Percentiles rank a stretch among this genome's conserved stretches.
These are phyloP conservation scores for peach (Prunus persica) DNA, from an alignment of 306 rosid species.

Conservation along the genomic window DNA sequence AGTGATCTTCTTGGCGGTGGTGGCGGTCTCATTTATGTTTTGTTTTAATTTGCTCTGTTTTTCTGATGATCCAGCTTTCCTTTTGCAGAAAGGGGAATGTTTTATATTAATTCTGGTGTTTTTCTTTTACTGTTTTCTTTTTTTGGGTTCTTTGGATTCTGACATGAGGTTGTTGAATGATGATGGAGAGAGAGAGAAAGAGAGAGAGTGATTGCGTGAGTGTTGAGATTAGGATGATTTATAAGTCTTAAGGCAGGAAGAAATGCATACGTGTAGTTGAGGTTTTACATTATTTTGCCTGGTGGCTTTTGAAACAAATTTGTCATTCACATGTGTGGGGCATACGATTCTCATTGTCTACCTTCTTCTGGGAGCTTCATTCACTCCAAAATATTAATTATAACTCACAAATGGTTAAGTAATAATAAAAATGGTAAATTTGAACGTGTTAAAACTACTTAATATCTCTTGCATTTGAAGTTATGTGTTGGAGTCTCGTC, in stretches of 20 bases:
- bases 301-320: not conserved
- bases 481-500: too few species aligned
- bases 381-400: not conserved
- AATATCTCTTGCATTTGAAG: too few species aligned
- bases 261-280: slow-evolving; percentile 24
- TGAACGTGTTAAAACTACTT: too few species aligned
- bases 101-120: not conserved
- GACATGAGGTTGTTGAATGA: too few species aligned
- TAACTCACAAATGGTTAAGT: not conserved
- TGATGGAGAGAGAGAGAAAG: not conserved
- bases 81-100: slow-evolving; percentile 12
- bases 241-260: not conserved
- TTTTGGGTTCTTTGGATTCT: not conserved
- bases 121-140: not conserved
- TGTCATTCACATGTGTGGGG: slow-evolving; percentile 16
- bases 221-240: slow-evolving; percentile 8
- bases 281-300: not conserved
- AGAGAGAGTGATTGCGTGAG: slow-evolving; percentile 19
- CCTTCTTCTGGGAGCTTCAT: not conserved
- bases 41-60: not conserved
- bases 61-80: not conserved
- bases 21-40: slow-evolving; percentile 1
- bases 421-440: not conserved
- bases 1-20: not conserved
- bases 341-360: not conserved